phyloP scores from a whole-genome alignment of 1,139 yeast species.

The Yamadazyma diddensiae region DNA sequence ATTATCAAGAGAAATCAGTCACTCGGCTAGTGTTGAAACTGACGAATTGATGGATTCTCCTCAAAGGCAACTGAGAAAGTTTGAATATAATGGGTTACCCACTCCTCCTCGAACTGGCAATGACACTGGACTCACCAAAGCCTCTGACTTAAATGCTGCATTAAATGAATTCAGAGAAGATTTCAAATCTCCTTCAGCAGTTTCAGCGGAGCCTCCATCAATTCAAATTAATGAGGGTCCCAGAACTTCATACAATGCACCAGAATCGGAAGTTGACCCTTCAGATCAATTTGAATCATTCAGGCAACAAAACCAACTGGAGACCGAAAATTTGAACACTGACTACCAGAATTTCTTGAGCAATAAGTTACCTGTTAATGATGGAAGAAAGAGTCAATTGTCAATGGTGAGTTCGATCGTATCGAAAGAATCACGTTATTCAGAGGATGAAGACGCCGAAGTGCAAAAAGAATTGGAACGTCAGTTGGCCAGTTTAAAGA shows the following conservation, averaged over 20 bases:
- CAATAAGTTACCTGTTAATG: conserved; percentile 3
- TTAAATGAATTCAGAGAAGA: conserved; percentile 32
- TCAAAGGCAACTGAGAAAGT: conserved; percentile 6
- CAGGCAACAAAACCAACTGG: conserved; percentile 10
- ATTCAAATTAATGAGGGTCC: conserved; percentile 6
- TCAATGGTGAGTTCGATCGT: conserved; percentile 46
- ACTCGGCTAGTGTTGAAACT: conserved; percentile 12
- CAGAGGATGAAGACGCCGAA: conserved; percentile 38
- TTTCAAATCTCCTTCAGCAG: conserved; percentile 10
- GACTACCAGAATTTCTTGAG: conserved; percentile 33
- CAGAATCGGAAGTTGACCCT: conserved; percentile 8
- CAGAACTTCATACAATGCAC: conserved; percentile 11
- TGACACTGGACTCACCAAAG: conserved; percentile 6
- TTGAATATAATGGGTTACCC: conserved; percentile 6
- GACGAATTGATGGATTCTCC: conserved; percentile 15
- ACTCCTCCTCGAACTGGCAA: conserved; percentile 10
- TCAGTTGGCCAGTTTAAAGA: conserved; percentile 37
- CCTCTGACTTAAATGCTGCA: conserved; percentile 26
- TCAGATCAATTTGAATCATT: conserved; percentile 17
- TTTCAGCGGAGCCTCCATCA: conserved; percentile 5
- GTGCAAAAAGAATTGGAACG: conserved; percentile 40
- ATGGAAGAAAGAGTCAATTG: conserved; percentile 29
- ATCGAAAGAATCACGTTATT: conserved; percentile 32
- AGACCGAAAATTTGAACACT: conserved; percentile 13
- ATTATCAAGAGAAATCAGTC: conserved; percentile 9